These are phyloP conservation scores for Prorocentrum cordatum DNA, from an alignment of 169 alveolate species.

Conservation along the genomic window DNA sequence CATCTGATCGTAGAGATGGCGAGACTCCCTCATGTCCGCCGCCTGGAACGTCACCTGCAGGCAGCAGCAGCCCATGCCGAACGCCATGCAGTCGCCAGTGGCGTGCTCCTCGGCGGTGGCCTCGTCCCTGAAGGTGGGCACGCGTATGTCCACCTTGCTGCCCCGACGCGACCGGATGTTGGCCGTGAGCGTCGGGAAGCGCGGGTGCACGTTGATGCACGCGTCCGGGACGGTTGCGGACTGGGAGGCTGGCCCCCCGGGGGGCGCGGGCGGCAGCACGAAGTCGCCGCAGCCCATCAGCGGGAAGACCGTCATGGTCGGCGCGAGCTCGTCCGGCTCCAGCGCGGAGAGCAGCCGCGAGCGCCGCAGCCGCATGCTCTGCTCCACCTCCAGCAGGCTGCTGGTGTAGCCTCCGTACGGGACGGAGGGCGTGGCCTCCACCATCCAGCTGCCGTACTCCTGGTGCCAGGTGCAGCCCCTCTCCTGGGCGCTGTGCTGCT, in stretches of 20 bases:
- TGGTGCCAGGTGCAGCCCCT: constrained; percentile 64
- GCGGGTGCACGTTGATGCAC: background rate
- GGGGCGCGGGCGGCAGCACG: constrained; percentile 17
- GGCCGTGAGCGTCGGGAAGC: constrained; percentile 58
- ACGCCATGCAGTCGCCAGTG: constrained; percentile 69
- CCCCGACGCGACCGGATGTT: constrained; percentile 58
- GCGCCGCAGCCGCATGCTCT: constrained; percentile 47
- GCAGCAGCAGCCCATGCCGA: constrained; percentile 70
- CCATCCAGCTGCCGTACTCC: constrained; percentile 62
- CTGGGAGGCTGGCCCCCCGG: constrained; percentile 10
- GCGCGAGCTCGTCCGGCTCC: constrained; percentile 18
- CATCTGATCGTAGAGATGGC: constrained; percentile 39
- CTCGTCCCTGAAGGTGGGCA: background rate
- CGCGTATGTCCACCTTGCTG: constrained; percentile 49
- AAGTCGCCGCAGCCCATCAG: constrained; percentile 46
- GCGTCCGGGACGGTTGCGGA: background rate
- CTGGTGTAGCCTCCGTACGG: constrained; percentile 66
- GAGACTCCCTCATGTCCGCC: constrained; percentile 44
- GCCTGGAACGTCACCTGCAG: constrained; percentile 56
- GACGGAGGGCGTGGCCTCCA: constrained; percentile 38
- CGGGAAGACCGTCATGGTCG: constrained; percentile 41
- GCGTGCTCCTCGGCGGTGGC: no score
- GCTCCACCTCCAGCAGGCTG: constrained; percentile 49
- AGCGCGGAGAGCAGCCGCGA: constrained; percentile 18
- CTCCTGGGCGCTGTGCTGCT: constrained; percentile 32